Percentiles rank a stretch among this genome's conserved stretches.
These are phyloP conservation scores for Physaria fendleri DNA, from an alignment of 345 rosid genomes.

Conservation along the genomic window DNA sequence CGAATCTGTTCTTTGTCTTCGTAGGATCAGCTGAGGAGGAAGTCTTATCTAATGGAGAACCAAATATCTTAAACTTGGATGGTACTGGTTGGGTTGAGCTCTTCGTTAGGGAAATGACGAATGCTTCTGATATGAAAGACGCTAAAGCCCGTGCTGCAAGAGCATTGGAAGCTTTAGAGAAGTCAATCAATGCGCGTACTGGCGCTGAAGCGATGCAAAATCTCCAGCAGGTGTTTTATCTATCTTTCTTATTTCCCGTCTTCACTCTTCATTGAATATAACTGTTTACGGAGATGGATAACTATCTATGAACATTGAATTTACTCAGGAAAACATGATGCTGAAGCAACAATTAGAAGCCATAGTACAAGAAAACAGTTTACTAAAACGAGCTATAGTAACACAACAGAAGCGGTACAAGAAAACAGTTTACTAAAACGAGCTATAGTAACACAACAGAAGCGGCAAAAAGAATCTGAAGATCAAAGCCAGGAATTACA, in stretches of 20 bases:
- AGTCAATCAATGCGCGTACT: slow-evolving; percentile 58
- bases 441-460: slow-evolving; percentile 77
- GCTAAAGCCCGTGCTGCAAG: slow-evolving; percentile 79
- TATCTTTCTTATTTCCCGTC: neutral
- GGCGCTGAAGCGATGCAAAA: slow-evolving; percentile 48
- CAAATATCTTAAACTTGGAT: slow-evolving; percentile 36
- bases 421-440: slow-evolving; percentile 67
- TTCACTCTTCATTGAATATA: neutral
- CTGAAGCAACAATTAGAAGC: slow-evolving; percentile 68
- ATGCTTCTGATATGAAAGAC: slow-evolving; percentile 65
- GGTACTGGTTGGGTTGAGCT: slow-evolving; percentile 82
- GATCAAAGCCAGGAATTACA: slow-evolving; percentile 60
- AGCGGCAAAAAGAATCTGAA: slow-evolving; percentile 61
- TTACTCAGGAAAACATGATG: slow-evolving; percentile 50
- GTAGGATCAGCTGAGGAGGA: slow-evolving; percentile 28
- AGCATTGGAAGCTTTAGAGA: slow-evolving; percentile 71
- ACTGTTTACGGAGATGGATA: neutral
- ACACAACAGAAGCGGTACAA: slow-evolving; percentile 83
- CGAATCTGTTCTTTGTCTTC: neutral
- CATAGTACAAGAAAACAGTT: slow-evolving; percentile 56
- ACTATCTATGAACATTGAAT: neutral
- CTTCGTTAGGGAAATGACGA: slow-evolving; percentile 67
- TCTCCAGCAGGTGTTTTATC: slow-evolving; percentile 41
- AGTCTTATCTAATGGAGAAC: slow-evolving; percentile 27
- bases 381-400: slow-evolving; percentile 72